Base-by-base conservation (phyloP, 139 green algal genomes). In the Haematococcus sp. region DNA sequence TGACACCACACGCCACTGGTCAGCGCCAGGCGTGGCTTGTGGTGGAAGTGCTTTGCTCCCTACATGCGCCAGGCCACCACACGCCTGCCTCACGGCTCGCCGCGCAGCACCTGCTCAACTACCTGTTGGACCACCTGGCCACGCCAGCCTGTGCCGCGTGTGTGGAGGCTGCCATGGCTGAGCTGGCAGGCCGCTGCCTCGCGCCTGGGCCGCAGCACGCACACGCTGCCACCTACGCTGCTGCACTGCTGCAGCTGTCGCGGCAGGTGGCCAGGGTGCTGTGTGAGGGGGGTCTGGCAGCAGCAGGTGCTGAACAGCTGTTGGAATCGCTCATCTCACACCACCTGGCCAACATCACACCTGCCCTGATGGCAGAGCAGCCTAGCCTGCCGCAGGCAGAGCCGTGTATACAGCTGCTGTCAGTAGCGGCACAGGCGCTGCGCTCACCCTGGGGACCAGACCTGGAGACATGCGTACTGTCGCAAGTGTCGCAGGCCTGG, bases 31-130 rank as follows among this genome's bases (percentile, higher is more conserved):
- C 46, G 11, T 74, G 68, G 68, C 52, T 74, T 1, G 28, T 66
- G 51, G 31, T 33, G 16, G 68, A 74, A 17, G 51, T 74, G 51
- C 68, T 74, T 5, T 65, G 68, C 23, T 28, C 35, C 25, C 33
- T 59, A 30, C 35, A 71, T 2, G 35, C 25, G 22, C 64, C 25
- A 34, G 5, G 23, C 43, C 35, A 58, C 22, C 7, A 11, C 4
- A 1, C 30, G 46, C 28, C 52, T n/a, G 25, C 25, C 15, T 27
- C 31, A 28, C 25, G 58, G 58, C 11, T 9, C 28, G 58, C 58
- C 33, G 58, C n/a, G 25, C 25, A 33, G 23, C 25, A 34, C 25
- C 58, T 22, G 58, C 58, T 40, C 23, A 9, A 19, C 9, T n/a
- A 40, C 58, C 40, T 49, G 58, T n/a, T 27, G 3, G 16, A 30